Conservation (phyloP, 306 rosid species). For the Purshia tridentata region DNA sequence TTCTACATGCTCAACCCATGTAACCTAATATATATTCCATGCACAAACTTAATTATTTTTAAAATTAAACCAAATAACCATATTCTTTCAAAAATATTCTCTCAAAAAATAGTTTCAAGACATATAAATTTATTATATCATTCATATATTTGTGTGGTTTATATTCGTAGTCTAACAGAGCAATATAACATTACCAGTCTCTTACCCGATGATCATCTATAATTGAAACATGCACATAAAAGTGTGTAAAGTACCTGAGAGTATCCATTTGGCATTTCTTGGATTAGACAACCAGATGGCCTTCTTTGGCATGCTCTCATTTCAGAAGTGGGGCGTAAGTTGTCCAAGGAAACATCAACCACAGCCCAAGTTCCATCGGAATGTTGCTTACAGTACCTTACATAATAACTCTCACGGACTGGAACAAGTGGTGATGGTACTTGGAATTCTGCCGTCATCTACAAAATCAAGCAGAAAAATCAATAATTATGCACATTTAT, state of each 20-base stretch:
- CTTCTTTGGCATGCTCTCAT: constrained; percentile 65
- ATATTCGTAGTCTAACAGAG: no score
- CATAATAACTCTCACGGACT: constrained; percentile 84
- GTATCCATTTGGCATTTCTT: constrained; percentile 96
- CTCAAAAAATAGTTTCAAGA: no score
- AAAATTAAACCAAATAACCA: not conserved
- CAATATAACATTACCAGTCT: no score
- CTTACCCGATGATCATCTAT: no score
- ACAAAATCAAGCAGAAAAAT: constrained; percentile 4
- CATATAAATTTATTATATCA: no score
- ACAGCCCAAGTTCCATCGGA: constrained; percentile 90
- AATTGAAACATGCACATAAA: not conserved
- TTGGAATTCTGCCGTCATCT: constrained; percentile 97
- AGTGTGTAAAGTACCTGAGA: constrained; percentile 53
- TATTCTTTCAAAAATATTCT: no score
- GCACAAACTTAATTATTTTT: not conserved
- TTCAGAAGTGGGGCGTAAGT: constrained; percentile 60
- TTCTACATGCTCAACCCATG: constrained; percentile 94
- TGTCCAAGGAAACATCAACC: constrained; percentile 89
- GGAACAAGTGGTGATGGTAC: constrained; percentile 95
- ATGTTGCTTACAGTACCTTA: constrained; percentile 88
- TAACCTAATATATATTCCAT: constrained; percentile 44
- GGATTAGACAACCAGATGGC: constrained; percentile 95
- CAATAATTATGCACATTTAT: not conserved
- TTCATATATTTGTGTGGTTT: no score